These are phyloP conservation scores for Paecilomyces fulvus DNA, from an alignment of 2,329 filamentous ascomycete genomes.

Conservation along the genomic window DNA sequence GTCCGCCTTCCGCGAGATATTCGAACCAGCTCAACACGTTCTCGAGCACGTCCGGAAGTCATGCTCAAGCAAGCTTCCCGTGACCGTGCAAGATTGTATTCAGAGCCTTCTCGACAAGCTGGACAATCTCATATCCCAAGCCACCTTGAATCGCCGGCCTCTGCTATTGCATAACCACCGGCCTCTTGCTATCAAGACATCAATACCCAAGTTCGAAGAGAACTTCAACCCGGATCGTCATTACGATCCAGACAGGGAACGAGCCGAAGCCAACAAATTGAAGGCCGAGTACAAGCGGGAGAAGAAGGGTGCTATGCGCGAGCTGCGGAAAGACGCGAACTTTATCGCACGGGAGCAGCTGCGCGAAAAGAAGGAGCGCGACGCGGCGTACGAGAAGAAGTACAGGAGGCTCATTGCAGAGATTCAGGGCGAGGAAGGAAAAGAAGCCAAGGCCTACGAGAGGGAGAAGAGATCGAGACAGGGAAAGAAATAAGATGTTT, in stretches of 20 bases:
- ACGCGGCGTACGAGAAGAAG: slow-evolving; percentile 93
- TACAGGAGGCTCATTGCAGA: slow-evolving; percentile 85
- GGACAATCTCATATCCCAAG: slow-evolving; percentile 44
- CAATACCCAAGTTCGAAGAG: slow-evolving; percentile 93
- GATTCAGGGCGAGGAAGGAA: slow-evolving; percentile 90
- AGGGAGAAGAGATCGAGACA: slow-evolving; percentile 71
- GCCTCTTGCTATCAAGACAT: slow-evolving; percentile 77
- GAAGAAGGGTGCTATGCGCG: slow-evolving; percentile 86
- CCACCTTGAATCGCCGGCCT: slow-evolving; percentile 62
- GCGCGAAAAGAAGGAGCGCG: slow-evolving; percentile 84
- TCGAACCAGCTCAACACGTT: slow-evolving; percentile 54
- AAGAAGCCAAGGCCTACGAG: slow-evolving; percentile 81
- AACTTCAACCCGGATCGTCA: slow-evolving; percentile 89
- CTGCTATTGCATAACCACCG: slow-evolving; percentile 83
- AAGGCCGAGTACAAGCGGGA: slow-evolving; percentile 89
- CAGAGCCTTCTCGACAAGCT: slow-evolving; percentile 25
- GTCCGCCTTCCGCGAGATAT: slow-evolving; percentile 69
- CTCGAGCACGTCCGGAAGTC: slow-evolving; percentile 53
- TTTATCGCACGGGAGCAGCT: slow-evolving; percentile 89
- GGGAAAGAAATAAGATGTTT: slow-evolving; percentile 41
- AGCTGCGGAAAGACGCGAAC: slow-evolving; percentile 88
- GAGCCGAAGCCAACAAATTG: slow-evolving; percentile 75
- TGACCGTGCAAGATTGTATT: slow-evolving; percentile 19
- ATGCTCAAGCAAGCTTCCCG: slow-evolving; percentile 45
- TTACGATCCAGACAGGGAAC: slow-evolving; percentile 91